Base-by-base conservation (phyloP, 148 eudicot species). In the Oxyria digyna region DNA sequence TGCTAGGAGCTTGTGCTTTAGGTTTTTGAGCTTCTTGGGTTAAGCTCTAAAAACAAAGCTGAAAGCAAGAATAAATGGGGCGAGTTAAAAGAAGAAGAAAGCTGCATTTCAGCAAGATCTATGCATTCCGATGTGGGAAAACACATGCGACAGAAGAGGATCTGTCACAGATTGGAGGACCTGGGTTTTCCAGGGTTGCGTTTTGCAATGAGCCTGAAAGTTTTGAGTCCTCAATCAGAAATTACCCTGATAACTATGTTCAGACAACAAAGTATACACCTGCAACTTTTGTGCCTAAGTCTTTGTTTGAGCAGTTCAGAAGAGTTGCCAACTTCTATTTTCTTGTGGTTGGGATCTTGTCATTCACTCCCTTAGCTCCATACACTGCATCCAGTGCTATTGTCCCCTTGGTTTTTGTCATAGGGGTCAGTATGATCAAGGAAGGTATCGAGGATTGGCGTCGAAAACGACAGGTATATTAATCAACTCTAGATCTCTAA, bases 241-340 rank as follows among this genome's bases (percentile, higher is more conserved):
- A 77, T 55, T 91, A 90, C 77, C 76, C 79, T 0, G 71, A 71
- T 46, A 94, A 94, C 76, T 88, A 88, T 79, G 99, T 90, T 59
- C 83, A 87, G 63, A 87, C 89, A 1, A 87, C 98, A 1, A 93
- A 89, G 77, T 94, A 94, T 77, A 94, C 87, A 24, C 64, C 81
- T 45, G 84, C 87, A 45, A 85, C 85, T 74, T 94, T 94, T 77
- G 48, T 94, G 4, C 99, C 97, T 5, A 94, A 94, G 74, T 77
- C 97, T 6, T 85, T 94, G 87, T 91, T 86, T 85, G 99, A 94
- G 81, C 99, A 94, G 84, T 94, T 94, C 73, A 86, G 99, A 55
- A 94, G 99, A 71, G 99, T 94, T 50, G 99, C 99, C 37, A 94
- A 94, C 62, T 94, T 94, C 72, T 94, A 64, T 75, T 94, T 94